Percentiles rank a stretch among this genome's conserved stretches.
Evolutionary conservation across 495 filamentous ascomycete species (phyloP).

Genomic region (Trichoderma reesei): DNA sequence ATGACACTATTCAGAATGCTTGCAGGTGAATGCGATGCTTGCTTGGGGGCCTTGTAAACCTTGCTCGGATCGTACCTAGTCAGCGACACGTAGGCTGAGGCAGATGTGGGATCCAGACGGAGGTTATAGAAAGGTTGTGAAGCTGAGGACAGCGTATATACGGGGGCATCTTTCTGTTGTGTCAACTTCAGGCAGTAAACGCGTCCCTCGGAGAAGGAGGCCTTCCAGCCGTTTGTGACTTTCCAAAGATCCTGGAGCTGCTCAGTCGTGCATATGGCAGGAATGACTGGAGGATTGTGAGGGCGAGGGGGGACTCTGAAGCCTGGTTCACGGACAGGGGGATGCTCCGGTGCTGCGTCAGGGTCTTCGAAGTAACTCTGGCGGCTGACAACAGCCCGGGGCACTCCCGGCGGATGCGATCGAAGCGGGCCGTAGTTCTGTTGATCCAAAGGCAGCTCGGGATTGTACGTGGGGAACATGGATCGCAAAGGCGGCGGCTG

Average conservation of each 20-base stretch:
- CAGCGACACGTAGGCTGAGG: slow-evolving; percentile 42
- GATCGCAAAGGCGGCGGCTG: slow-evolving; percentile 31
- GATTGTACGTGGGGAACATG: slow-evolving; percentile 79
- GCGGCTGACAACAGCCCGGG: slow-evolving; percentile 45
- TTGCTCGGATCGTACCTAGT: slow-evolving; percentile 45
- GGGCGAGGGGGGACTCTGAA: slow-evolving; percentile 15
- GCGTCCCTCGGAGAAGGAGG: slow-evolving; percentile 37
- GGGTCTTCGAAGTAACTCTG: slow-evolving; percentile 33
- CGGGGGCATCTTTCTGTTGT: slow-evolving; percentile 36
- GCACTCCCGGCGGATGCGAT: slow-evolving; percentile 42
- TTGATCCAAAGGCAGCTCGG: slow-evolving; percentile 52
- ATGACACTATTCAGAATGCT: slow-evolving; percentile 30
- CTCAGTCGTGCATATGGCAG: slow-evolving; percentile 38
- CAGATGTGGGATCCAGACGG: slow-evolving; percentile 43
- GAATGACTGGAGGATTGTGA: slow-evolving; percentile 35
- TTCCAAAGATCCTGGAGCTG: slow-evolving; percentile 46
- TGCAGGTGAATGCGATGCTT: slow-evolving; percentile 14
- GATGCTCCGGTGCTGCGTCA: slow-evolving; percentile 21
- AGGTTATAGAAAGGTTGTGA: slow-evolving; percentile 44
- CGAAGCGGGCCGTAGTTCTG: slow-evolving; percentile 61
- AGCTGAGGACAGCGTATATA: slow-evolving; percentile 42
- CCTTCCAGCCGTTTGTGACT: slow-evolving; percentile 46
- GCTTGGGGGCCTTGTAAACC: slow-evolving; percentile 27
- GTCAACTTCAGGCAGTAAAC: slow-evolving; percentile 42
- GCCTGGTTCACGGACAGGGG: slow-evolving; percentile 1